Conservation (phyloP, 345 rosid genomes). For the Kandelia obovata region DNA sequence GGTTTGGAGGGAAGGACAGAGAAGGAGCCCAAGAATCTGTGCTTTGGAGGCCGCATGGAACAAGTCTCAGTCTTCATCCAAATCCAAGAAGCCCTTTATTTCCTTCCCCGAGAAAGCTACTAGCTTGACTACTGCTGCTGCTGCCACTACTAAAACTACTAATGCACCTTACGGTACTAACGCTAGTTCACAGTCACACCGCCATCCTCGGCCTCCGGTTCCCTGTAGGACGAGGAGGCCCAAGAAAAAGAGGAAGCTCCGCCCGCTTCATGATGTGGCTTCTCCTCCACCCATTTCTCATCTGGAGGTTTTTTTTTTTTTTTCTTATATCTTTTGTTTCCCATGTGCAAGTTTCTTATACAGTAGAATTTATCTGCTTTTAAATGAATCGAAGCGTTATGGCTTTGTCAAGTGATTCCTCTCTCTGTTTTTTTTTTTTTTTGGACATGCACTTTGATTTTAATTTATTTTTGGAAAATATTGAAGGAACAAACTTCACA, state of each 20-base stretch:
- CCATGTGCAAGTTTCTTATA: not conserved
- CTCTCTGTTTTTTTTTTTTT: not conserved
- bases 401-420: not conserved
- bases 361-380: no score
- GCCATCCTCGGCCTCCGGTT: constrained; percentile 10
- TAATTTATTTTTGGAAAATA: not conserved
- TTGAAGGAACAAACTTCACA: not conserved
- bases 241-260: constrained; percentile 42
- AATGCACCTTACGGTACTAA: not conserved
- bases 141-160: constrained; percentile 2
- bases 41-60: constrained; percentile 31
- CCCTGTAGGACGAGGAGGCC: constrained; percentile 26
- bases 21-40: constrained; percentile 48
- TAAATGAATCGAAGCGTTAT: not conserved
- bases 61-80: constrained; percentile 27
- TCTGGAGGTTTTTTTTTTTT: constrained; percentile 16
- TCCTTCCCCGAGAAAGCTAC: not conserved
- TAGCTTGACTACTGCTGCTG: constrained; percentile 1
- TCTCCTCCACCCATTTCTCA: constrained; percentile 24
- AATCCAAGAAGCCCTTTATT: constrained; percentile 7
- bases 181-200: not conserved
- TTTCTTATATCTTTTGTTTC: not conserved
- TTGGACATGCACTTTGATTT: not conserved
- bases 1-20: constrained; percentile 42
- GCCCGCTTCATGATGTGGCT: constrained; percentile 42